Evolutionary conservation across 2,329 filamentous ascomycete species (phyloP).

Genomic region (Botrytis elliptica): DNA sequence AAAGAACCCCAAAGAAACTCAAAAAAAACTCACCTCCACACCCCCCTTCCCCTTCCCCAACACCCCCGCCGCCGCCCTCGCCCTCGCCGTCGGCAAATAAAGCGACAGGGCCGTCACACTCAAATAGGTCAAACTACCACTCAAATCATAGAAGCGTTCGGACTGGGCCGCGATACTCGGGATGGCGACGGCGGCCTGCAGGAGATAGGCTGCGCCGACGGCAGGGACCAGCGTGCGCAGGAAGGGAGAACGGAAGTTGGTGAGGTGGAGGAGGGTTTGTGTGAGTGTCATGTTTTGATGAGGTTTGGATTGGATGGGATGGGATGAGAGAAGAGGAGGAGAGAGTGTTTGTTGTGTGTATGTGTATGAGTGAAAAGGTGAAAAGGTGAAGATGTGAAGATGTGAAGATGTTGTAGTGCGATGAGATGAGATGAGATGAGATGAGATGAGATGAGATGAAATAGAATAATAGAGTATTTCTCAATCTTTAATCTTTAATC

Average conservation of each 20-base stretch:
- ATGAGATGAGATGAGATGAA: too few relatives aligned
- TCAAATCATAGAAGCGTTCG: slow-evolving; percentile 67
- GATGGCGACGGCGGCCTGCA: slow-evolving; percentile 61
- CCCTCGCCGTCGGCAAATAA: neutral
- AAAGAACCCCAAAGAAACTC: too few relatives aligned
- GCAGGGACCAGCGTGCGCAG: slow-evolving; percentile 61
- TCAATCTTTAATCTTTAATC: neutral
- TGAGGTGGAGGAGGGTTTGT: slow-evolving; percentile 54
- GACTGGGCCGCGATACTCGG: slow-evolving; percentile 60
- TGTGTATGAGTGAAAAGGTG: too few relatives aligned
- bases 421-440: too few relatives aligned
- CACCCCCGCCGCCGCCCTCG: neutral
- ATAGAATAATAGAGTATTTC: too few relatives aligned
- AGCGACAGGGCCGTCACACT: neutral
- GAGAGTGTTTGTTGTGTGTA: too few relatives aligned
- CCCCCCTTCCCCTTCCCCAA: neutral
- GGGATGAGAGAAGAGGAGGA: too few relatives aligned
- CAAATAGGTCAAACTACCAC: slow-evolving; percentile 23
- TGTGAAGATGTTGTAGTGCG: too few relatives aligned
- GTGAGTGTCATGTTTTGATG: slow-evolving; percentile 37
- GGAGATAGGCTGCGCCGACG: slow-evolving; percentile 59
- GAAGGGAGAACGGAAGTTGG: slow-evolving; percentile 61
- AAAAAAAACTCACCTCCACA: neutral
- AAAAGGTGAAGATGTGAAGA: too few relatives aligned
- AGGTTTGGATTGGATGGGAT: too few relatives aligned